Conservation (phyloP, 129 eudicot species). For the Artemisia argyi region DNA sequence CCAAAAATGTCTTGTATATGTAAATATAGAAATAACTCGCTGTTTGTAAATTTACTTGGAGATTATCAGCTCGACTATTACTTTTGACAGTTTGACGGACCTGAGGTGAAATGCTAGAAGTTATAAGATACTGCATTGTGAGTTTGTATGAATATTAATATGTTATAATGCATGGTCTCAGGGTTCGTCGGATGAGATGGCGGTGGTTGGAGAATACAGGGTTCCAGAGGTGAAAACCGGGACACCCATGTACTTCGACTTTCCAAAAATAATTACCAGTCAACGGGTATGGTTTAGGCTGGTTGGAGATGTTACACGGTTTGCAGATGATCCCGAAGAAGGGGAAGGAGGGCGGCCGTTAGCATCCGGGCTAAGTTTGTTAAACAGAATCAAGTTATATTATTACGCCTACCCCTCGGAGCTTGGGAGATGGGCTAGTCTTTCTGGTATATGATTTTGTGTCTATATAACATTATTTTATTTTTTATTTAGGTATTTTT, state of each 20-base stretch:
- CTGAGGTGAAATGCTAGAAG: neutral
- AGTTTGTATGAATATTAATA: slow-evolving; percentile 8
- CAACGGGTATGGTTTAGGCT: slow-evolving; percentile 58
- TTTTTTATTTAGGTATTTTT: slow-evolving; percentile 18
- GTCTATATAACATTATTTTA: slow-evolving; percentile 3
- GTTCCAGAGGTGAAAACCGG: slow-evolving; percentile 78
- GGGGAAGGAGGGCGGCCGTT: slow-evolving; percentile 46
- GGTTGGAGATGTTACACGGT: slow-evolving; percentile 71
- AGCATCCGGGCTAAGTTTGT: slow-evolving; percentile 64
- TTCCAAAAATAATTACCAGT: slow-evolving; percentile 61
- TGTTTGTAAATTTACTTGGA: neutral
- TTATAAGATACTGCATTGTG: neutral
- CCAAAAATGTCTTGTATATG: slow-evolving; percentile 12
- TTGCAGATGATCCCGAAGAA: slow-evolving; percentile 76
- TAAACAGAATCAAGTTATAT: slow-evolving; percentile 72
- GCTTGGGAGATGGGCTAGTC: slow-evolving; percentile 87
- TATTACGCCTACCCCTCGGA: slow-evolving; percentile 77
- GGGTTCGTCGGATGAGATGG: slow-evolving; percentile 66
- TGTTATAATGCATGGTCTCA: slow-evolving; percentile 20
- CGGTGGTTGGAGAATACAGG: slow-evolving; percentile 69
- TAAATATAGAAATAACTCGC: neutral
- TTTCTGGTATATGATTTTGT: slow-evolving; percentile 49
- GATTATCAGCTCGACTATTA: neutral
- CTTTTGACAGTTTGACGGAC: neutral
- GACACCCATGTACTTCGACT: slow-evolving; percentile 80